These are phyloP conservation scores for Astragalus glycyphyllos DNA, from an alignment of 306 rosid genomes.

Conservation along the genomic window DNA sequence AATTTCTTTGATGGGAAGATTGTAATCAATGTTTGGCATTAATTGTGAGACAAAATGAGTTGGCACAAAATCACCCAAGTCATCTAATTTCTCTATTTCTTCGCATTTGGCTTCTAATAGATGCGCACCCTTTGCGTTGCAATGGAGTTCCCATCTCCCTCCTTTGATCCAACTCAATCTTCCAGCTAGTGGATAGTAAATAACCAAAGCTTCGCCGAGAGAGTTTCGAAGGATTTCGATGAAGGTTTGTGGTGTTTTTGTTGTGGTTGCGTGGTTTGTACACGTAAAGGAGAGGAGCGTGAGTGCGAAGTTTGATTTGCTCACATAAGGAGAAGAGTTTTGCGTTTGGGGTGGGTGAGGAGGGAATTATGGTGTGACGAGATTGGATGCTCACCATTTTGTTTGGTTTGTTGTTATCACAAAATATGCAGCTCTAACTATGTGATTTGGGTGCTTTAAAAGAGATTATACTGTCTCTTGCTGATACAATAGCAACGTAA, in stretches of 20 bases:
- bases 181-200: constrained; percentile 54
- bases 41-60: constrained; percentile 39
- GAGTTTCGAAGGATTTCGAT: constrained; percentile 23
- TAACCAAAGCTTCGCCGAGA: constrained; percentile 37
- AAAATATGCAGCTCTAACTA: not conserved
- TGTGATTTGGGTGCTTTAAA: not conserved
- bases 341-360: constrained; percentile 23
- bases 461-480: too few species aligned
- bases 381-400: constrained; percentile 34
- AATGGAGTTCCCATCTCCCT: constrained; percentile 37
- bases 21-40: constrained; percentile 43
- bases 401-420: not conserved
- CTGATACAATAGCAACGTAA: too few species aligned
- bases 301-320: constrained; percentile 53
- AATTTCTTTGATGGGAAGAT: constrained; percentile 28
- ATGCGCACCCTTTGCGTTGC: constrained; percentile 45
- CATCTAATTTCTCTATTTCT: not conserved
- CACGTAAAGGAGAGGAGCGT: constrained; percentile 46
- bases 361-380: constrained; percentile 32
- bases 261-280: constrained; percentile 31
- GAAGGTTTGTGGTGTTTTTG: not conserved
- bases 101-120: constrained; percentile 39
- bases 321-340: constrained; percentile 44
- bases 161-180: constrained; percentile 38
- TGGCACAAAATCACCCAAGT: constrained; percentile 51